phyloP scores from a whole-genome alignment of 352 stramenopile genomes.

The Phytopythium litorale region DNA sequence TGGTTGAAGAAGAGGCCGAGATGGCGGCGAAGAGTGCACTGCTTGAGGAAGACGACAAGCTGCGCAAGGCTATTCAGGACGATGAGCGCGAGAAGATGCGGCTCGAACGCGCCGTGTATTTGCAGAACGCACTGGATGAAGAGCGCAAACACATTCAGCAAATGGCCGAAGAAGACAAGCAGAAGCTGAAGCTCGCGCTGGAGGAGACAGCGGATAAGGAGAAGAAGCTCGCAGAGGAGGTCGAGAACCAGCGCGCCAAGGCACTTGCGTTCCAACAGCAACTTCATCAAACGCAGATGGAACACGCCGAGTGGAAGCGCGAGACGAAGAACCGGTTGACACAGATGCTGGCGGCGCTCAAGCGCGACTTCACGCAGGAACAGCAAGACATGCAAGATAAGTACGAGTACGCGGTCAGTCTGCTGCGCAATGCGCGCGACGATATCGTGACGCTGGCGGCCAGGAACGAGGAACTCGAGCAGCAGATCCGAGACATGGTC shows the following conservation, averaged over 20 bases:
- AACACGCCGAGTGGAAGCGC: slow-evolving; percentile 52
- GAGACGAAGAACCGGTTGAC: slow-evolving; percentile 40
- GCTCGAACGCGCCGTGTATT: slow-evolving; percentile 53
- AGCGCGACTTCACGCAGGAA: slow-evolving; percentile 46
- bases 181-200: slow-evolving; percentile 38
- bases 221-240: slow-evolving; percentile 73
- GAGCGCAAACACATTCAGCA: slow-evolving; percentile 54
- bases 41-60: slow-evolving; percentile 75
- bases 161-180: slow-evolving; percentile 58
- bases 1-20: slow-evolving; percentile 74
- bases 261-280: slow-evolving; percentile 55
- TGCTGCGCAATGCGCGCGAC: slow-evolving; percentile 56
- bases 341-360: slow-evolving; percentile 45
- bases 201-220: slow-evolving; percentile 65
- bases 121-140: slow-evolving; percentile 59
- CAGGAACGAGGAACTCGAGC: slow-evolving; percentile 57
- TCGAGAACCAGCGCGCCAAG: slow-evolving; percentile 50
- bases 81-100: slow-evolving; percentile 84
- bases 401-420: slow-evolving; percentile 37
- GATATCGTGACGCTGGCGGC: slow-evolving; percentile 54
- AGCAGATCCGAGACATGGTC: slow-evolving; percentile 32
- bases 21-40: slow-evolving; percentile 65
- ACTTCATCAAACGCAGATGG: slow-evolving; percentile 47
- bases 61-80: slow-evolving; percentile 71
- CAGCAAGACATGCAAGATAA: slow-evolving; percentile 45